phyloP scores from a whole-genome alignment of 805 yeast species.

The Wickerhamiella siamensis region DNA sequence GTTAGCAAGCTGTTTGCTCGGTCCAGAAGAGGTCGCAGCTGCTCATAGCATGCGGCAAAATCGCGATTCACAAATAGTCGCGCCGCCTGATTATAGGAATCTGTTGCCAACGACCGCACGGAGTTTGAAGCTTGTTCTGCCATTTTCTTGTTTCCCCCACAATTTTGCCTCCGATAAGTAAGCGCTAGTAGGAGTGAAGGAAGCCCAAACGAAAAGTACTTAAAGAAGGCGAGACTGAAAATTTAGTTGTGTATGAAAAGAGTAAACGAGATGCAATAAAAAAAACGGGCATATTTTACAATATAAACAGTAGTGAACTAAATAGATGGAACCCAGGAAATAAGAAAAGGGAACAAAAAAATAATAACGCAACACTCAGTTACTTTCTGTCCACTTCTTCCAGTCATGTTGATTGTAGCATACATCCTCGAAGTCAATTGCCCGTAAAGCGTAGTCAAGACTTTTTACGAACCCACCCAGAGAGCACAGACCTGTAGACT shows the following conservation, averaged over 20 bases:
- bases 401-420: conserved; percentile 18
- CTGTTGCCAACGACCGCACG: conserved; percentile 3
- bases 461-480: conserved; percentile 19
- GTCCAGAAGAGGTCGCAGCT: not conserved
- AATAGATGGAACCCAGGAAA: no score
- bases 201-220: no score
- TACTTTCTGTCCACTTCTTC: no score
- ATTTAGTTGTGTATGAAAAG: no score
- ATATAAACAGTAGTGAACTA: no score
- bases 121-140: conserved; percentile 1
- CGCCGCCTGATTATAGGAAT: conserved; percentile 1
- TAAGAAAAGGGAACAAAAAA: no score
- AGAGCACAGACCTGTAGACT: conserved; percentile 24
- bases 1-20: not conserved
- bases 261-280: no score
- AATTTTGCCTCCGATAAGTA: no score
- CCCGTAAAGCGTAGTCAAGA: conserved; percentile 18
- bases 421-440: conserved; percentile 19
- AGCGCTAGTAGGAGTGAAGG: no score
- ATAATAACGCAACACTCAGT: no score
- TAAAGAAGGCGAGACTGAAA: no score
- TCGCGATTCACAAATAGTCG: conserved; percentile 1
- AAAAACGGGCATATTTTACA: no score
- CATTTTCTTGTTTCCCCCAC: conserved; percentile 1
- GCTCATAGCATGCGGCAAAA: not conserved